phyloP scores from a whole-genome alignment of 1,284 basidiomycete genomes.

The Lignosus rhinocerotis region DNA sequence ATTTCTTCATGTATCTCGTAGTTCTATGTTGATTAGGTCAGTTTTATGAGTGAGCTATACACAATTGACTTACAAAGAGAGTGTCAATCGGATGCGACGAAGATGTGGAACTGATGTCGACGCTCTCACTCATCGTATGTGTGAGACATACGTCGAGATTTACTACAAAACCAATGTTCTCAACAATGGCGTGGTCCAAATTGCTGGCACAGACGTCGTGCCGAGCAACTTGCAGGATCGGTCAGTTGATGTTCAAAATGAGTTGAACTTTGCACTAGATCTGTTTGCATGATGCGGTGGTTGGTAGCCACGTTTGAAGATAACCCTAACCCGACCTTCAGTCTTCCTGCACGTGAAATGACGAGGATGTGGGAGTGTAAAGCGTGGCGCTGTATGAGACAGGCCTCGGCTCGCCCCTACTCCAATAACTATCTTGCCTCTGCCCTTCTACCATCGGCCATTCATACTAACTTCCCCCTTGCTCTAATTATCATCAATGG shows the following conservation, averaged over 20 bases:
- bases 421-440: constrained; percentile 6
- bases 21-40: constrained; percentile 30
- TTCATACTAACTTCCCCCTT: neutral
- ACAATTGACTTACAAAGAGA: constrained; percentile 1
- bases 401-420: constrained; percentile 7
- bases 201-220: no score
- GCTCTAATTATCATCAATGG: neutral
- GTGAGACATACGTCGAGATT: no score
- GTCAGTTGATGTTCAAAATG: no score
- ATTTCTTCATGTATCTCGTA: constrained; percentile 43
- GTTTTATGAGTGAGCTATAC: neutral
- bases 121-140: neutral
- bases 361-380: constrained; percentile 12
- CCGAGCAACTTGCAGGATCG: no score
- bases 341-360: constrained; percentile 13
- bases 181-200: no score
- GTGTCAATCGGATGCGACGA: neutral
- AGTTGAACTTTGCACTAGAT: no score
- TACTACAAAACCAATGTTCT: no score
- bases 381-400: neutral
- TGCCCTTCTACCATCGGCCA: constrained; percentile 8
- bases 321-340: neutral
- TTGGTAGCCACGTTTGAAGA: neutral
- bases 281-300: neutral
- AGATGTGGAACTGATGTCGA: neutral